Conservation (phyloP, 23 red algal species). For the Gracilariopsis chorda region DNA sequence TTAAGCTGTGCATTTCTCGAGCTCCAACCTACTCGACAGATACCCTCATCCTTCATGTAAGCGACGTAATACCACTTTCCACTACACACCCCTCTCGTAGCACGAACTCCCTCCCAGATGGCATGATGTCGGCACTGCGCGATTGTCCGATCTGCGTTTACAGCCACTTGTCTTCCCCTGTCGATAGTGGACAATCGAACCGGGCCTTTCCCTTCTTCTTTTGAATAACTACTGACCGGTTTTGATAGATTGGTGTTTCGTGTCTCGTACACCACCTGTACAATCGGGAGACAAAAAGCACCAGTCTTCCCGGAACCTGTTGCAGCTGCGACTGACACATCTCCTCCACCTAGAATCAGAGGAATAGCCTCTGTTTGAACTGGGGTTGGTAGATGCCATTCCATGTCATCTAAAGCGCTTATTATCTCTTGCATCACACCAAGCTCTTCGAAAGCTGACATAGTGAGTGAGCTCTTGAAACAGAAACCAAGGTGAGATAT, state of each 20-base stretch:
- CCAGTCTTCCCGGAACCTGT: slow-evolving; percentile 98
- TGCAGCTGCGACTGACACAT: slow-evolving; percentile 89
- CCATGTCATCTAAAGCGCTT: slow-evolving; percentile 51
- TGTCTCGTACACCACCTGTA: slow-evolving; percentile 85
- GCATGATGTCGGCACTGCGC: slow-evolving; percentile 60
- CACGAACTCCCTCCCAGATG: slow-evolving; percentile 68
- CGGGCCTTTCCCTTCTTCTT: slow-evolving; percentile 18
- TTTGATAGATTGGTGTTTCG: slow-evolving; percentile 25
- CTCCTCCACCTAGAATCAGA: slow-evolving; percentile 80
- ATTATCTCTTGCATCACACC: slow-evolving; percentile 90
- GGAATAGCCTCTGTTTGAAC: slow-evolving; percentile 91
- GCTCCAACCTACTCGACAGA: slow-evolving; percentile 91
- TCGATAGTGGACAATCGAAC: slow-evolving; percentile 28
- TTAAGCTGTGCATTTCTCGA: slow-evolving; percentile 42
- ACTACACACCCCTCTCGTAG: slow-evolving; percentile 32
- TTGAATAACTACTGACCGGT: not conserved
- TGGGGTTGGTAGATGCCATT: slow-evolving; percentile 75
- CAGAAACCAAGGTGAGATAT: too few species aligned
- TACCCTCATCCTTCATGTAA: slow-evolving; percentile 69
- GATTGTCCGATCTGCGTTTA: slow-evolving; percentile 11
- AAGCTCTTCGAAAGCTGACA: slow-evolving; percentile 92
- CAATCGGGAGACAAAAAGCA: slow-evolving; percentile 91
- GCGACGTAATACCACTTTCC: slow-evolving; percentile 85
- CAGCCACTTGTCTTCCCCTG: slow-evolving; percentile 30
- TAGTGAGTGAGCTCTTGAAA: not conserved